phyloP scores from a whole-genome alignment of 192 early-diverging fungal species.

The Coemansia sp. region DNA sequence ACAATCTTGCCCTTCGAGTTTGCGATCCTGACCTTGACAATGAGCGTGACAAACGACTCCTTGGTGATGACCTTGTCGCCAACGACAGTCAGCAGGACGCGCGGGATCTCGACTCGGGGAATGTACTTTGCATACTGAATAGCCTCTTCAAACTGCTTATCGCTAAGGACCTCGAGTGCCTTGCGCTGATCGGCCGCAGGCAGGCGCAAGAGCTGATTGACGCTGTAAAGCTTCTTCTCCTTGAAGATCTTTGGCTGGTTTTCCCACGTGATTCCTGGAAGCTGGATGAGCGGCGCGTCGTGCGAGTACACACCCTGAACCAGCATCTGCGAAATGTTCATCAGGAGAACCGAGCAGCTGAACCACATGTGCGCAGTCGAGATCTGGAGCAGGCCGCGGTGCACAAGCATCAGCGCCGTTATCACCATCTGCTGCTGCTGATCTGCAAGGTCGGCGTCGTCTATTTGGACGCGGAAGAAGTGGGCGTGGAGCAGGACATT shows the following conservation, averaged over 20 bases:
- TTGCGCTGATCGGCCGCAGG: slow-evolving; percentile 61
- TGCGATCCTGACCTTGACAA: slow-evolving; percentile 46
- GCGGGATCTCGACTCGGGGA: slow-evolving; percentile 72
- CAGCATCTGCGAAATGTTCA: slow-evolving; percentile 86
- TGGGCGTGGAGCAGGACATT: slow-evolving; percentile 81
- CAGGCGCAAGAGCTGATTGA: slow-evolving; percentile 68
- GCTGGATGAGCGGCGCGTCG: slow-evolving; percentile 78
- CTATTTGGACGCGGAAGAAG: slow-evolving; percentile 69
- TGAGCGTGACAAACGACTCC: slow-evolving; percentile 73
- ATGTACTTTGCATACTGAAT: slow-evolving; percentile 72
- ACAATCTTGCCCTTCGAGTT: slow-evolving; percentile 23
- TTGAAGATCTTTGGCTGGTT: slow-evolving; percentile 63
- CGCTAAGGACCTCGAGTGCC: slow-evolving; percentile 55
- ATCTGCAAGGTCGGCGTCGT: slow-evolving; percentile 48
- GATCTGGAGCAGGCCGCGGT: slow-evolving; percentile 83
- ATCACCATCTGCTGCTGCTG: slow-evolving; percentile 70
- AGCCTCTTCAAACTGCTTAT: slow-evolving; percentile 66
- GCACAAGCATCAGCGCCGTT: slow-evolving; percentile 70
- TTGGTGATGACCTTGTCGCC: slow-evolving; percentile 78
- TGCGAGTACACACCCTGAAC: slow-evolving; percentile 81
- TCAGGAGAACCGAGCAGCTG: slow-evolving; percentile 59
- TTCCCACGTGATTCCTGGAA: slow-evolving; percentile 75
- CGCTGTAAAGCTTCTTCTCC: slow-evolving; percentile 48
- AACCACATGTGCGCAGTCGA: slow-evolving; percentile 85
- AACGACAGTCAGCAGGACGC: slow-evolving; percentile 78